A percentile compares a stretch with the other conserved stretches of the same genome.
Conservation (phyloP, 2,329 filamentous ascomycete species). For the Botrytis aclada region DNA sequence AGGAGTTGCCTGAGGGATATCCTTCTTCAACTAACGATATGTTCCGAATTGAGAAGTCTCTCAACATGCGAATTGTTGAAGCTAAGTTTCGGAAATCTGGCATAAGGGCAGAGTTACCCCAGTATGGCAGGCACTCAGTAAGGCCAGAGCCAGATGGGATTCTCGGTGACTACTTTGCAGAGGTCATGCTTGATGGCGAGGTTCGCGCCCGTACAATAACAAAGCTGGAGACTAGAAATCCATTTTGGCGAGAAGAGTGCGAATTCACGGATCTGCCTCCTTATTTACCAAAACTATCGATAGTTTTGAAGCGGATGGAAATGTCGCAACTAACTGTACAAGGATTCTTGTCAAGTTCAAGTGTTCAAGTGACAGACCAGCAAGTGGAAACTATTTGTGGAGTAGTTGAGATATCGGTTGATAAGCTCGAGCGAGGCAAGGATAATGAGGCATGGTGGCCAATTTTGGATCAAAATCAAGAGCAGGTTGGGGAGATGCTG, state of each 20-base stretch:
- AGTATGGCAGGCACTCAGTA: constrained; percentile 26
- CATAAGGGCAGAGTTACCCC: constrained; percentile 36
- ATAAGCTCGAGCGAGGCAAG: constrained; percentile 72
- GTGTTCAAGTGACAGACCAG: constrained; percentile 29
- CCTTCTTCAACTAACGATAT: constrained; percentile 43
- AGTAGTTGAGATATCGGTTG: constrained; percentile 70
- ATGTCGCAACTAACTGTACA: constrained; percentile 25
- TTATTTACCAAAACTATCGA: constrained; percentile 63
- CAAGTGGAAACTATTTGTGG: constrained; percentile 58
- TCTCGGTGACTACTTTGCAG: constrained; percentile 71
- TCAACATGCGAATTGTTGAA: constrained; percentile 58
- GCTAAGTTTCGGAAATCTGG: constrained; percentile 49
- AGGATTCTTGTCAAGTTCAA: constrained; percentile 35
- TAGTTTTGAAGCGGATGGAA: constrained; percentile 68
- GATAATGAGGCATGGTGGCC: constrained; percentile 88
- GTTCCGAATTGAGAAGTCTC: constrained; percentile 61
- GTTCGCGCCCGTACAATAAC: constrained; percentile 72
- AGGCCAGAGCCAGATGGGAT: constrained; percentile 45
- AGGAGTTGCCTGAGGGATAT: constrained; percentile 11
- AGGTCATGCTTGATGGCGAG: constrained; percentile 77
- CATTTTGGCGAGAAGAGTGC: constrained; percentile 77
- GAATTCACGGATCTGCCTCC: constrained; percentile 73
- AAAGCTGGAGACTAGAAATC: constrained; percentile 67
- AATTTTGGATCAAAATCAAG: constrained; percentile 71
- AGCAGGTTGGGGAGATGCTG: constrained; percentile 77